Percentiles rank a stretch among this genome's conserved stretches.
Evolutionary conservation across 1,139 yeast genomes (phyloP).

Genomic region (Blastobotrys apis): DNA sequence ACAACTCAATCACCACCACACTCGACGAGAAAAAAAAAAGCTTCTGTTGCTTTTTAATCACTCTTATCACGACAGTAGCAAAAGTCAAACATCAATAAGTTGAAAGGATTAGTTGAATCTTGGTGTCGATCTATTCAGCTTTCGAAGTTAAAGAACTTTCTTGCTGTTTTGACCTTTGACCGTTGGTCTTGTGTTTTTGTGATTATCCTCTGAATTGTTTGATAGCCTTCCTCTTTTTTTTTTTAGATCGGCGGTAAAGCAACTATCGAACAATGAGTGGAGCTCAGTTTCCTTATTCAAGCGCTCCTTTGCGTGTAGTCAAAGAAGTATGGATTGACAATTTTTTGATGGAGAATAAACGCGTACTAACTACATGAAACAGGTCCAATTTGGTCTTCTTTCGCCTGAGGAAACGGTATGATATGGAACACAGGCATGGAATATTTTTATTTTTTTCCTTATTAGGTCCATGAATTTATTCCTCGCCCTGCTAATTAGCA

Average conservation of each 20-base stretch:
- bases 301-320: conserved; percentile 94
- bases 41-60: too few species aligned
- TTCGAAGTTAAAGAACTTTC: too few species aligned
- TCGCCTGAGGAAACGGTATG: conserved; percentile 90
- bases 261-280: conserved; percentile 36
- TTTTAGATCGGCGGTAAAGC: neutral
- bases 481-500: neutral
- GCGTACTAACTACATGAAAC: conserved; percentile 11
- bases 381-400: conserved; percentile 93
- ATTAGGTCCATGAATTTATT: neutral
- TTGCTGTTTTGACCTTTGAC: too few species aligned
- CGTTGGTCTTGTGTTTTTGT: too few species aligned
- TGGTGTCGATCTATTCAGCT: too few species aligned
- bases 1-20: too few species aligned
- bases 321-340: conserved; percentile 83
- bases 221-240: neutral
- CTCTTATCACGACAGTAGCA: too few species aligned
- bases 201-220: too few species aligned
- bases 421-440: too few species aligned
- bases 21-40: too few species aligned
- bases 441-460: neutral
- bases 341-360: neutral
- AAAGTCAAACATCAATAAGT: too few species aligned
- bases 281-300: conserved; percentile 77
- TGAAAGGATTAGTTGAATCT: too few species aligned